These are phyloP conservation scores for Leccinum holopus DNA, from an alignment of 1,284 basidiomycete species.

Conservation along the genomic window DNA sequence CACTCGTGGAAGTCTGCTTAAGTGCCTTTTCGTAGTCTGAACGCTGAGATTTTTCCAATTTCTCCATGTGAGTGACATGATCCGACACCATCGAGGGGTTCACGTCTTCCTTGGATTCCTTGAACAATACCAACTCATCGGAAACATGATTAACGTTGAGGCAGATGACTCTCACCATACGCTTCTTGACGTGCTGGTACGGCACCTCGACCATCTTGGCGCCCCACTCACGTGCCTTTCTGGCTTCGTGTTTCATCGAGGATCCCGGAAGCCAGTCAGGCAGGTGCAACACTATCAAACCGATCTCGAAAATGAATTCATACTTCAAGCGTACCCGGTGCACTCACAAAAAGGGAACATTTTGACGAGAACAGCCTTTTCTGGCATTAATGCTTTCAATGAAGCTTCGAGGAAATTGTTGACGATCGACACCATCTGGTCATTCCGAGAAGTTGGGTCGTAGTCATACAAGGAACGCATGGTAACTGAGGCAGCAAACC, in stretches of 20 bases:
- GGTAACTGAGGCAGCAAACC: constrained; percentile 19
- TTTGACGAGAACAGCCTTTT: constrained; percentile 20
- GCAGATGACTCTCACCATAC: constrained; percentile 6
- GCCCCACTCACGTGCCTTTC: constrained; percentile 12
- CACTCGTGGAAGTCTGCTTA: constrained; percentile 18
- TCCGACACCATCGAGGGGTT: constrained; percentile 23
- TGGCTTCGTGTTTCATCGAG: constrained; percentile 17
- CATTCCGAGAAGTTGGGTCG: constrained; percentile 24
- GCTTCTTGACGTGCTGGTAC: constrained; percentile 19
- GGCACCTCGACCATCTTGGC: constrained; percentile 19
- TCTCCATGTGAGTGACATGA: constrained; percentile 23
- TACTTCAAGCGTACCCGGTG: too few relatives aligned
- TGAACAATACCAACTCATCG: background rate
- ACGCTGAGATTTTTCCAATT: constrained; percentile 9
- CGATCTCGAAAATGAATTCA: background rate
- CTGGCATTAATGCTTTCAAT: constrained; percentile 10
- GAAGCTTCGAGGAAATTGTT: constrained; percentile 19
- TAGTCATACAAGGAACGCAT: constrained; percentile 27
- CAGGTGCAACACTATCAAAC: constrained; percentile 18
- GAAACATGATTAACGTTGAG: background rate
- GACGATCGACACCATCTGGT: constrained; percentile 21
- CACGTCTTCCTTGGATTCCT: constrained; percentile 11
- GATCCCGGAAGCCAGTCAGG: constrained; percentile 29
- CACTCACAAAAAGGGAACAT: constrained; percentile 27
- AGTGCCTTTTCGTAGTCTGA: constrained; percentile 20